Evolutionary conservation across 441 rosid species (phyloP), one percentile per base, ranked within the genome.

Genomic region (Eruca vesicaria): DNA sequence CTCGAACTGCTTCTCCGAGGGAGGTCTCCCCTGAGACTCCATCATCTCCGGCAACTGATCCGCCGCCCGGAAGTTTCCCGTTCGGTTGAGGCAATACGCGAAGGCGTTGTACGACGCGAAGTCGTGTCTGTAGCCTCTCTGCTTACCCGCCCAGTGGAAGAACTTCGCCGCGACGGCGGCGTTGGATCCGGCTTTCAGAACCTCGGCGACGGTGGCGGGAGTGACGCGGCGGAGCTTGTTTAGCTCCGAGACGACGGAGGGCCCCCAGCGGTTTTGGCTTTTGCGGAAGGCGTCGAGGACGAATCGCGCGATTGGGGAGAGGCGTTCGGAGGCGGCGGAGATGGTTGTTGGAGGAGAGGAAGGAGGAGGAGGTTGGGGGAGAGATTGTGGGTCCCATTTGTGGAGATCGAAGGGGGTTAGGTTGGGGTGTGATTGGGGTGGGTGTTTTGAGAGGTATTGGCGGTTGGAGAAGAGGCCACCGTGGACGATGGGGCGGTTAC

Each of bases 61-160:
- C 0, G 97, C 99, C 0, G 94, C 93, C 6, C 98, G 94, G 66
- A 82, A 88, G 66, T 82, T 60, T 19, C 84, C 77, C 28, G 79
- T 84, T 48, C 94, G 81, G 50, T 91, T 86, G 78, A 95, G 82
- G 77, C 96, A 90, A 79, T 95, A 91, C 55, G 98, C 93, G 69
- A 89, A 84, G n/a, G 98, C 97, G 72, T 95, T 95, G 79, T 95
- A 95, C 20, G 92, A 75, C 2, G 93, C 87, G 78, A 84, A 93
- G 69, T 79, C 88, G 58, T 91, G 98, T 15, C 74, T 75, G 43
- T 85, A 93, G n/a, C 99, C 96, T 78, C 90, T 95, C 16, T 95
- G 98, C 79, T 89, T 93, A 56, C 97, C 98, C 1, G 96, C 97
- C 98, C 99, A 93, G 70, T 84, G 90, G 75, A 95, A 95, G 88